Evolutionary conservation across 345 rosid genomes (phyloP).

Genomic region (Gossypium stocksii): DNA sequence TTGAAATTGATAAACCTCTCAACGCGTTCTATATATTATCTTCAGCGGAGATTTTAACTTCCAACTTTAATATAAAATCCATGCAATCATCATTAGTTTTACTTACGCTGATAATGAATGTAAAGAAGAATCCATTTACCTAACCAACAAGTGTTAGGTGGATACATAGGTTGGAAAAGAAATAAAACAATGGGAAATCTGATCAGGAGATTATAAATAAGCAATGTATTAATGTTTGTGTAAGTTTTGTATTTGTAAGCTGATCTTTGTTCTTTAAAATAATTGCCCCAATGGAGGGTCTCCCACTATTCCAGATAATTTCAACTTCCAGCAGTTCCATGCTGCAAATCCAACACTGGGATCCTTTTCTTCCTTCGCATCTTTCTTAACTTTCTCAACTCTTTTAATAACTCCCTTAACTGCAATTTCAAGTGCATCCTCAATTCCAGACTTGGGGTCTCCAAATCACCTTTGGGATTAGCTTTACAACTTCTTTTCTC

Average conservation of each 20-base stretch:
- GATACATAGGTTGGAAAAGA: not conserved
- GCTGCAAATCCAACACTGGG: slow-evolving; percentile 19
- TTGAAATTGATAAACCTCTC: no score
- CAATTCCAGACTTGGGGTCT: slow-evolving; percentile 27
- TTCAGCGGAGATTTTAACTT: no score
- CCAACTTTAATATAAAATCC: no score
- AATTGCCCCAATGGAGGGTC: not conserved
- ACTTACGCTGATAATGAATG: no score
- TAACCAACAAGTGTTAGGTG: no score
- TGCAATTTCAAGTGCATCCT: slow-evolving; percentile 55
- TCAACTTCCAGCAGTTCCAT: not conserved
- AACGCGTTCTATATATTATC: no score
- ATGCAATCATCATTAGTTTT: no score
- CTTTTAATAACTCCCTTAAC: slow-evolving; percentile 32
- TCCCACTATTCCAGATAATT: not conserved
- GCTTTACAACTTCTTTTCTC: slow-evolving; percentile 40
- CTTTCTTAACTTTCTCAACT: slow-evolving; percentile 23
- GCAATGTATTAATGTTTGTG: no score
- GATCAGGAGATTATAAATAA: not conserved
- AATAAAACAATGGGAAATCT: not conserved
- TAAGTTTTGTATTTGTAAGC: no score
- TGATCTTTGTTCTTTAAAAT: not conserved
- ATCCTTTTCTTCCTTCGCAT: slow-evolving; percentile 22
- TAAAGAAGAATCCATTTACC: no score
- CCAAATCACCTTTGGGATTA: slow-evolving; percentile 48